Base-by-base conservation (phyloP, 2,329 filamentous ascomycete genomes). In the Tolypocladium endophyticum region DNA sequence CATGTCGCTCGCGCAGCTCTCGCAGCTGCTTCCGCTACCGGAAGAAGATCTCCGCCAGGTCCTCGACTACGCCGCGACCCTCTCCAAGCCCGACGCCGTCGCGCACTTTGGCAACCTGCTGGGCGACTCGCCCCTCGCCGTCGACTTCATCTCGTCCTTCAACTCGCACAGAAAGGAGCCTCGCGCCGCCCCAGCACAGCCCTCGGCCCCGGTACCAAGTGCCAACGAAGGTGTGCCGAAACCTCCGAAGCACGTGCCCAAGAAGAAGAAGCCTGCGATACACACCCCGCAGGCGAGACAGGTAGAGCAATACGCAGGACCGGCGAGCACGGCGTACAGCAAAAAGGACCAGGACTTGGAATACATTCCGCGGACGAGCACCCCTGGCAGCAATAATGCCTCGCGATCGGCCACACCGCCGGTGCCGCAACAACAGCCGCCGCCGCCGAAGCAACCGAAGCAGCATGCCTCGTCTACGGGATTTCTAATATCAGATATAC, bases 61-160 rank as follows among this genome's bases (percentile, higher is more conserved):
- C 52, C 80, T 97, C 64, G 85, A 90, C 55, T 97, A 97, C 72
- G 86, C 90, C 2, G 79, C 84, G 41, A 88, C 86, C 0, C 81
- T 97, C 11, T 86, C 91, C 25, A 92, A 88, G 69, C 76, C 85
- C 57, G 89, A 88, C 64, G 89, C 90, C 18, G 91, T 86, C 57
- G 87, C 92, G 50, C 91, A 97, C 73, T 87, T 99, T 62, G 88
- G 87, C 72, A 91, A 94, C 69, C 79, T 99, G 58, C 82, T 99
- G 0, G 94, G 93, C 56, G 91, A 96, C 71, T 92, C 89, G 8
- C 84, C 92, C 1, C 86, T 88, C 66, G 82, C 79, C 47, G 76
- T 92, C 62, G 87, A 92, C 67, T 94, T 91, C 70, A 87, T 92
- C 64, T 85, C 90, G 0, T 87, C 86, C 23, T 93, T 93, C 71